Base-by-base conservation (phyloP, 2,329 filamentous ascomycete genomes). In the Claviceps monticola region DNA sequence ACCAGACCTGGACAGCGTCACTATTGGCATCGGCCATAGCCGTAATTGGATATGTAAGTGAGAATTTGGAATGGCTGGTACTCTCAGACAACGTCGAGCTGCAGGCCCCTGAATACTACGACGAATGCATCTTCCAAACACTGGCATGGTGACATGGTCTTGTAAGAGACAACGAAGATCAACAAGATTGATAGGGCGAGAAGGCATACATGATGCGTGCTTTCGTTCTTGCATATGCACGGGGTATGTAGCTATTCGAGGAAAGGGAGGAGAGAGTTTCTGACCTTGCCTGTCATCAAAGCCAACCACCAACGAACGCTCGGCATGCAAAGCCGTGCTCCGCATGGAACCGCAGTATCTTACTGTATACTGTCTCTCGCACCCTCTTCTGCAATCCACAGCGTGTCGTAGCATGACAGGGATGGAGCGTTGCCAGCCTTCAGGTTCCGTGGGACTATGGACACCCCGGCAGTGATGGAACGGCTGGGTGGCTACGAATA, bases 391-490 rank as follows among this genome's bases (percentile, higher is more conserved):
- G 23, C 44, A 49, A 51, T 48, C 29, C 49, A 53, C 46, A 43
- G 46, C 39, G 49, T 53, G 36, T 52, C 36, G 36, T 54, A 50
- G 51, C 41, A 54, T 41, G 51, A 52, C 56, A 57, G 54, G 56
- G 56, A 54, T 51, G 41, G 46, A 51, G 49, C 45, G 53, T 54
- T 45, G 56, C 53, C 55, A 26, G 23, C 23, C 23, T 26, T 26
- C 23, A 57, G 52, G 55, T 52, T 56, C 51, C 52, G 50, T 49
- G 51, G 55, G 53, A 50, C 54, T 57, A 55, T 50, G 44, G 48
- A 51, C 53, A 51, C 52, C 56, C 54, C 51, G 49, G 55, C 47
- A 51, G 49, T 53, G 49, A 51, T 53, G 36, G 26, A 46, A 49
- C 54, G 55, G 55, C 54, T 56, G 56, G 53, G 48, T 55, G 55